phyloP scores from a whole-genome alignment of 495 filamentous ascomycete genomes.

The Penicillium lagena region DNA sequence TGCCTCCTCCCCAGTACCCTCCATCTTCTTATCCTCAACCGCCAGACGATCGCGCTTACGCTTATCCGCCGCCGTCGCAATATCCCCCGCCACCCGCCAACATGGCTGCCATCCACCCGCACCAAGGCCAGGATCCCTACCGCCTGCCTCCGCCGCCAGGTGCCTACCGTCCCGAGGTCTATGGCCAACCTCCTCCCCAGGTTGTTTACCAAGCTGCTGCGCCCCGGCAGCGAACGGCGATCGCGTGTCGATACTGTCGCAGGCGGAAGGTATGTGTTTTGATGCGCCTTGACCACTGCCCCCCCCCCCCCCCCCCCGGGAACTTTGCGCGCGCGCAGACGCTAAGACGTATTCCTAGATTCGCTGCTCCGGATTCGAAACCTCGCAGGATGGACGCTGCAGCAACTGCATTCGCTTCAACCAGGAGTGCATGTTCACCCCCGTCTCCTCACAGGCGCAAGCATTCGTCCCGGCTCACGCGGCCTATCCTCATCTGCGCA shows the following conservation, averaged over 20 bases:
- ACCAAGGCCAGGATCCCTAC: constrained; percentile 33
- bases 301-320: too few species aligned
- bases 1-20: constrained; percentile 20
- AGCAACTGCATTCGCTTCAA: constrained; percentile 75
- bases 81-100: constrained; percentile 19
- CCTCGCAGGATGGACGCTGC: constrained; percentile 69
- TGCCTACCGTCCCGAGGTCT: constrained; percentile 38
- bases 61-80: constrained; percentile 26
- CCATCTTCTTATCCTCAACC: constrained; percentile 24
- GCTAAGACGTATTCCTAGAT: constrained; percentile 44
- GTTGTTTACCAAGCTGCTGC: constrained; percentile 61
- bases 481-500: constrained; percentile 56
- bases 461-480: constrained; percentile 79
- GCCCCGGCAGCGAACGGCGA: constrained; percentile 73
- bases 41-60: constrained; percentile 30
- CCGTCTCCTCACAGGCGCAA: constrained; percentile 75
- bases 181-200: constrained; percentile 38
- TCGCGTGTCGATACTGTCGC: constrained; percentile 79
- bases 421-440: constrained; percentile 82
- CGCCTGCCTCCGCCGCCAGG: constrained; percentile 35
- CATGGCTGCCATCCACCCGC: constrained; percentile 37
- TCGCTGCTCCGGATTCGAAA: constrained; percentile 78
- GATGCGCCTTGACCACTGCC: too few species aligned
- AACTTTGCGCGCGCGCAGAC: too few species aligned
- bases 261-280: constrained; percentile 62